Base-by-base conservation (phyloP, 2,329 filamentous ascomycete genomes). In the Alternaria gaisen region DNA sequence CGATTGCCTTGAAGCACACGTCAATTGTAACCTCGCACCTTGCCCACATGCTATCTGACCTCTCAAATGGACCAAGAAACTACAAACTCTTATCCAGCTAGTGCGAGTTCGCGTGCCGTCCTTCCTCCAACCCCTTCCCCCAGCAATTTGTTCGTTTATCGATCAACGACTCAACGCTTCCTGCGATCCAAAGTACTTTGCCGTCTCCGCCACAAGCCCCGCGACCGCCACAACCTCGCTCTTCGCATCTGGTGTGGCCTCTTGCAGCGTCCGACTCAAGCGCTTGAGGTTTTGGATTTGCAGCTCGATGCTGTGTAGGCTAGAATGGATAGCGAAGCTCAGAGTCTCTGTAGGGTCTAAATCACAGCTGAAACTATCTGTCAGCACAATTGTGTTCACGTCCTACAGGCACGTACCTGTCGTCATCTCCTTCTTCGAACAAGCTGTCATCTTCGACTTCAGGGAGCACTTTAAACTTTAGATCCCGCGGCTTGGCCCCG, bases 241-340 rank as follows among this genome's bases (percentile, higher is more conserved):
- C 26, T 54, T 63, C 2, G 66, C 66, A 28, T 65, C 63, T 14
- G 64, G 66, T 3, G 70, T 69, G 3, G 66, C 70, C 22, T 75
- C 72, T 44, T 74, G 72, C 18, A 74, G 47, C 1, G 66, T 63
- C 8, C 68, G 68, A 10, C 72, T 65, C 10, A 75, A 26, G 9
- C 62, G 56, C 54, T 72, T 73, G 12, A 75, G 53, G 1, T 55
- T 67, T 18, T 67, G 63, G 18, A 72, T 68, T 44, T 73, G 71
- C 20, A 68, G 30, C 14, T 63, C 58, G 42, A 73, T 70, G 41
- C 71, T 69, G 8, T 70, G 57, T n/a, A 75, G 64, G 32, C 63
- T 57, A 3, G 58, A 59, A 28, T 68, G 53, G 38, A 75, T 72
- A 8, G 67, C 56, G 42, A 69, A 72, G 3, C 66, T 61, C 16